Evolutionary conservation across 495 filamentous ascomycete species (phyloP).

Genomic region (Parachaetomium inaequale): DNA sequence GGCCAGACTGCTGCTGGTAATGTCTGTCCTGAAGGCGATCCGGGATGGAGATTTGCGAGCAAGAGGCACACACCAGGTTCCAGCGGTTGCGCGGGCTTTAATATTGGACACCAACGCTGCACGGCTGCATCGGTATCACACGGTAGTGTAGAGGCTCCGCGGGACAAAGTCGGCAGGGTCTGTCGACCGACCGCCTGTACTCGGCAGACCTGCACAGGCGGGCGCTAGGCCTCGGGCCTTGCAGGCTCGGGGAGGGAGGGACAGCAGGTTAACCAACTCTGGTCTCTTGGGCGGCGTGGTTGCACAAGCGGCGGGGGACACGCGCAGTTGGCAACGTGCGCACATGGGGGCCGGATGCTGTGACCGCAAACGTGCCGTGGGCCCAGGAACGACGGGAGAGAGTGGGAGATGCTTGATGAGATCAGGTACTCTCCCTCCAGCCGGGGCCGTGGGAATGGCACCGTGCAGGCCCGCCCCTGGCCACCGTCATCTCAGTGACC

Average conservation of each 20-base stretch:
- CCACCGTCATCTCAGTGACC: not conserved
- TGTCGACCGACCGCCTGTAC: not conserved
- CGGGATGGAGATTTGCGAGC: slow-evolving; percentile 23
- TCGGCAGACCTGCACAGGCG: slow-evolving; percentile 24
- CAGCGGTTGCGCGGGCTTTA: slow-evolving; percentile 47
- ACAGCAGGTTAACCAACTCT: not conserved
- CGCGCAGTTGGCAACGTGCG: slow-evolving; percentile 27
- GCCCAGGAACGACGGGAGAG: not conserved
- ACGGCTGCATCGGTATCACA: slow-evolving; percentile 19
- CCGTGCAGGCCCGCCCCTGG: not conserved
- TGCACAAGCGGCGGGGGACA: slow-evolving; percentile 8
- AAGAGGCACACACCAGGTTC: slow-evolving; percentile 21
- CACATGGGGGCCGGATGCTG: slow-evolving; percentile 24
- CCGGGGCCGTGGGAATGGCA: not conserved
- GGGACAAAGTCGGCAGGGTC: slow-evolving; percentile 3
- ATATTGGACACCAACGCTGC: slow-evolving; percentile 42
- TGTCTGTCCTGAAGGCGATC: not conserved
- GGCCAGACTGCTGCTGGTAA: too few relatives aligned
- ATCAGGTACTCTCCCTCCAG: not conserved
- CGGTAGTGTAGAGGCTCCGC: slow-evolving; percentile 5
- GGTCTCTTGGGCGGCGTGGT: slow-evolving; percentile 1
- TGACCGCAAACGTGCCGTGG: not conserved
- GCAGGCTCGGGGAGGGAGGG: slow-evolving; percentile 6
- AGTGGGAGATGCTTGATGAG: not conserved
- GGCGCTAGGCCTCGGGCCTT: slow-evolving; percentile 26